These are phyloP conservation scores for Phytophthora pluvialis DNA, from an alignment of 352 stramenopile species.

Conservation along the genomic window DNA sequence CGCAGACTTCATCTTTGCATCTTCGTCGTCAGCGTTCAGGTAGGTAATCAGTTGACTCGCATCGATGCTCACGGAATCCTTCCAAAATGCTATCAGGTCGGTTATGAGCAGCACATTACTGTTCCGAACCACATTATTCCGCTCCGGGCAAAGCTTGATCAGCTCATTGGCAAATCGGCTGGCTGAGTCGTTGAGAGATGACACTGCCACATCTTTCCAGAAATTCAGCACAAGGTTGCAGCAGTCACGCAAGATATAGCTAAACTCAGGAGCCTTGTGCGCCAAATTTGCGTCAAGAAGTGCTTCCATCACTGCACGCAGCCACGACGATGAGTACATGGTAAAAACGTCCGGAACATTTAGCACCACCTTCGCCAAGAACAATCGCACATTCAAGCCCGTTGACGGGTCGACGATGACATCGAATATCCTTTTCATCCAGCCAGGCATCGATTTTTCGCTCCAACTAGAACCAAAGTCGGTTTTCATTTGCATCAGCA, in stretches of 20 bases:
- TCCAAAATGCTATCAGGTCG: slow-evolving; percentile 65
- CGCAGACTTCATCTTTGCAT: slow-evolving; percentile 44
- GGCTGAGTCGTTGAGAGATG: slow-evolving; percentile 19
- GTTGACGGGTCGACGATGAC: slow-evolving; percentile 48
- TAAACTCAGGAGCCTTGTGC: slow-evolving; percentile 54
- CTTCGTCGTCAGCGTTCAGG: slow-evolving; percentile 47
- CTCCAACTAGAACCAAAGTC: slow-evolving; percentile 71
- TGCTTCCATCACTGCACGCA: slow-evolving; percentile 58
- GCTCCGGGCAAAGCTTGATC: slow-evolving; percentile 62
- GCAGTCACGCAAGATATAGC: slow-evolving; percentile 81
- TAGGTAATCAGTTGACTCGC: slow-evolving; percentile 43
- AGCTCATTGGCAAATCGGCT: slow-evolving; percentile 67
- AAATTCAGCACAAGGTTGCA: slow-evolving; percentile 61
- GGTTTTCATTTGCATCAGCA: slow-evolving; percentile 79
- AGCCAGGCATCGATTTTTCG: slow-evolving; percentile 60
- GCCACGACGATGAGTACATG: slow-evolving; percentile 55
- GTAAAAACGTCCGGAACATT: slow-evolving; percentile 67
- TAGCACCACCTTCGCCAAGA: slow-evolving; percentile 77
- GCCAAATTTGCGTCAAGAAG: slow-evolving; percentile 55
- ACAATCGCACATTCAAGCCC: slow-evolving; percentile 67
- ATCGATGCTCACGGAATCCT: slow-evolving; percentile 50
- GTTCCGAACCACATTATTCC: slow-evolving; percentile 61
- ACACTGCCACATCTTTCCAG: slow-evolving; percentile 51
- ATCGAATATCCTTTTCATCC: slow-evolving; percentile 82
- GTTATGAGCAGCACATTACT: slow-evolving; percentile 71